Evolutionary conservation across 2,329 filamentous ascomycete genomes (phyloP).

Genomic region (Fusarium sp.): DNA sequence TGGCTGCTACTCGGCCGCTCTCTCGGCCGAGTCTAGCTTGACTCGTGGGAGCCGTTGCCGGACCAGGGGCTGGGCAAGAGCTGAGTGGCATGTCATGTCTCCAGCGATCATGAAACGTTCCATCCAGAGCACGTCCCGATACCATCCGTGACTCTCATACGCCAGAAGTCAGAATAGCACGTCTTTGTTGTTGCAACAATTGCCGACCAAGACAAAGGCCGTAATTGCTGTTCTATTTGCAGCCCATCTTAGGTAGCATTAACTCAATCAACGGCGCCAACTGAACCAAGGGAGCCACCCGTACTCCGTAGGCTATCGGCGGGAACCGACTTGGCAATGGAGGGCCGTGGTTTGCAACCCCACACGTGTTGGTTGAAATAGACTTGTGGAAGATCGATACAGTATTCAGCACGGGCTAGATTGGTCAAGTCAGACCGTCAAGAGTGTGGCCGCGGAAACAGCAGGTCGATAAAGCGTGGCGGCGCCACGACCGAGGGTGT

Average conservation of each 20-base stretch:
- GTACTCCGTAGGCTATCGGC: slow-evolving; percentile 29
- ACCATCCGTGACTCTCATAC: background rate
- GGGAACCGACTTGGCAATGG: slow-evolving; percentile 32
- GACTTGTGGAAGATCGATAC: slow-evolving; percentile 9
- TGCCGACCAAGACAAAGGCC: background rate
- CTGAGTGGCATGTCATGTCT: slow-evolving; percentile 30
- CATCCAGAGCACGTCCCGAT: slow-evolving; percentile 24
- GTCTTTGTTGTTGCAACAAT: background rate
- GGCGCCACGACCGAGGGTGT: slow-evolving; percentile 43
- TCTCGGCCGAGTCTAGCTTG: slow-evolving; percentile 29
- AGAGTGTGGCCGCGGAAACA: slow-evolving; percentile 34
- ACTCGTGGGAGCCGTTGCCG: slow-evolving; percentile 21
- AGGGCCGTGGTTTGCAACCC: slow-evolving; percentile 13
- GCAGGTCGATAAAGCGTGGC: slow-evolving; percentile 39
- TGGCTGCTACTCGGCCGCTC: slow-evolving; percentile 27
- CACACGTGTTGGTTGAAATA: slow-evolving; percentile 9
- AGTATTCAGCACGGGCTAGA: background rate
- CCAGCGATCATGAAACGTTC: slow-evolving; percentile 38
- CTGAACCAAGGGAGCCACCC: slow-evolving; percentile 12
- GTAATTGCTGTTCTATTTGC: background rate
- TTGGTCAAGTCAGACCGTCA: slow-evolving; percentile 19
- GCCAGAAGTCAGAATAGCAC: slow-evolving; percentile 1
- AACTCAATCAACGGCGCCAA: slow-evolving; percentile 10
- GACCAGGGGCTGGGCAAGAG: slow-evolving; percentile 25
- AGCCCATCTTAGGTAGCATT: background rate